phyloP scores from a whole-genome alignment of 176 grass and related monocot species.

The Ensete ventricosum region DNA sequence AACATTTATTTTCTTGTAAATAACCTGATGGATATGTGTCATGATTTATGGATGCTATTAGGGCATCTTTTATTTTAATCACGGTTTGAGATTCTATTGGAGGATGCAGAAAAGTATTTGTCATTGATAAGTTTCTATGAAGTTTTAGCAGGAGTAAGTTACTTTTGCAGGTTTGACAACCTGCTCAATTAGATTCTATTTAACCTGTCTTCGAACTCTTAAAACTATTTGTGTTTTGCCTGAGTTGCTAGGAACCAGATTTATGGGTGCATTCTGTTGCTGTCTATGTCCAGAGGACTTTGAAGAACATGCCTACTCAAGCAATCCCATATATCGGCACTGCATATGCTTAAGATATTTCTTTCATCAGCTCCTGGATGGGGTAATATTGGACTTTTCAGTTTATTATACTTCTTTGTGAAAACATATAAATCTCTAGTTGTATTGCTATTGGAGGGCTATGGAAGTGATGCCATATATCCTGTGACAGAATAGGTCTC shows the following conservation, averaged over 20 bases:
- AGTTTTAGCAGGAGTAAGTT: neutral
- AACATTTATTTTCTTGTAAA: neutral
- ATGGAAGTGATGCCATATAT: too few relatives aligned
- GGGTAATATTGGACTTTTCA: neutral
- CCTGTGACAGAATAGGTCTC: too few relatives aligned
- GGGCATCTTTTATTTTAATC: neutral
- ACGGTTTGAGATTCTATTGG: neutral
- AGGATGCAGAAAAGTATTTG: neutral
- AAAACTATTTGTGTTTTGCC: neutral
- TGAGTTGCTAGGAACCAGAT: neutral
- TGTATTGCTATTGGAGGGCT: too few relatives aligned
- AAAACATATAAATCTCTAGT: too few relatives aligned
- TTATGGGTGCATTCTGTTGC: conserved; percentile 7
- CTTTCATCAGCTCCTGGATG: neutral
- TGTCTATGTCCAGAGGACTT: neutral
- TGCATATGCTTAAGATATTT: conserved; percentile 7
- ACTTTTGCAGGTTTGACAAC: neutral
- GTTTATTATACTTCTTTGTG: neutral
- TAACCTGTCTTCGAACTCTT: neutral
- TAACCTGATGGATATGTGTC: too few relatives aligned
- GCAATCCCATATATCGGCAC: conserved; percentile 5
- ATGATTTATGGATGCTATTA: neutral
- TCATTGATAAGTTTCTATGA: neutral
- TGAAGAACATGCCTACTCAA: conserved; percentile 2
- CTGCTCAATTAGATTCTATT: neutral